phyloP scores from a whole-genome alignment of 345 rosid genomes.

The Eucalyptus sp. region DNA sequence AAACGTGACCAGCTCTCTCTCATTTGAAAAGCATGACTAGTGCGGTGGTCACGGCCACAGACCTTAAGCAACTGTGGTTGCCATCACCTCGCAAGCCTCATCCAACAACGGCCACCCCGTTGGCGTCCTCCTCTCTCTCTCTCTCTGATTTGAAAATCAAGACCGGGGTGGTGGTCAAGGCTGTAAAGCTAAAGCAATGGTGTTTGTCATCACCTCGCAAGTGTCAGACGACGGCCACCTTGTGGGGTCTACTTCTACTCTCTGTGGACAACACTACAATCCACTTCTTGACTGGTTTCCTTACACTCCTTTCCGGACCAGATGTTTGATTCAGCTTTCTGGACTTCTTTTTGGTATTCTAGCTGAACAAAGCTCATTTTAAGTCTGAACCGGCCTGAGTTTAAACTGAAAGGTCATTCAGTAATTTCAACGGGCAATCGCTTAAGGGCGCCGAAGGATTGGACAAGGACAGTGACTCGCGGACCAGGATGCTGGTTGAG shows the following conservation, averaged over 20 bases:
- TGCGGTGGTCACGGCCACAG: background rate
- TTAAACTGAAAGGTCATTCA: background rate
- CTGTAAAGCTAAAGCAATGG: background rate
- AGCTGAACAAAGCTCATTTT: background rate
- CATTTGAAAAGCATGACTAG: background rate
- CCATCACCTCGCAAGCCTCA: background rate
- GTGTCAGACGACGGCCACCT: background rate
- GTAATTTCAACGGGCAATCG: background rate
- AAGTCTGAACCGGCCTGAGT: background rate
- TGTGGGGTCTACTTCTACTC: background rate
- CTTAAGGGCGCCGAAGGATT: too few species aligned
- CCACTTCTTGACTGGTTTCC: background rate
- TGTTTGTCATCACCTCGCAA: background rate
- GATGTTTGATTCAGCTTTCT: background rate
- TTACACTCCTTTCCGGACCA: background rate
- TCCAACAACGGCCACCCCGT: background rate
- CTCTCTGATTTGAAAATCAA: background rate
- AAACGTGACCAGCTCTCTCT: background rate
- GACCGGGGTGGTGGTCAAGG: background rate
- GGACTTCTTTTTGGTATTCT: background rate
- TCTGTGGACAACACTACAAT: background rate
- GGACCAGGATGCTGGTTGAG: too few species aligned
- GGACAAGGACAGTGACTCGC: too few species aligned
- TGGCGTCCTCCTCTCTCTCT: background rate
- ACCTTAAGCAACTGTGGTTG: background rate